Conservation (phyloP, 2,329 filamentous ascomycete genomes). For the Paecilomyces niveus region DNA sequence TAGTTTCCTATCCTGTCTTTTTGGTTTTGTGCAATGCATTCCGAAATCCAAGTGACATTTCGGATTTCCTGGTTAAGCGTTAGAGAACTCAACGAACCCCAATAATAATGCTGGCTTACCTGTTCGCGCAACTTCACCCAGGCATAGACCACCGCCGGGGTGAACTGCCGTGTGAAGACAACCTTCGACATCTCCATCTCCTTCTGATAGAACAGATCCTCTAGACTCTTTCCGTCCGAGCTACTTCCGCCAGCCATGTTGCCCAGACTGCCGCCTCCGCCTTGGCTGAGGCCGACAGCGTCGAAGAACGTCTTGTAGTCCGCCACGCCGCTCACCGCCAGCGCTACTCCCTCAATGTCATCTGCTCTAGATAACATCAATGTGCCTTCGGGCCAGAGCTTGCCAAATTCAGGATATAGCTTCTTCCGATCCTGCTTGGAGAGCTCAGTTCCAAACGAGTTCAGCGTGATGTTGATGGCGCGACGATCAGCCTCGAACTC, state of each 20-base stretch:
- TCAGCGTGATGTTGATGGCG: constrained; percentile 98
- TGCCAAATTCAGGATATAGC: constrained; percentile 87
- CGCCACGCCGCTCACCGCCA: constrained; percentile 85
- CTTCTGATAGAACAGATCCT: constrained; percentile 98
- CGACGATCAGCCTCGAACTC: constrained; percentile 95
- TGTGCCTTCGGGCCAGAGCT: constrained; percentile 87
- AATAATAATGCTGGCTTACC: constrained; percentile 48
- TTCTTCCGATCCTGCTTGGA: constrained; percentile 91
- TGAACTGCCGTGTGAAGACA: constrained; percentile 94
- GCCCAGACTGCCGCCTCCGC: constrained; percentile 65
- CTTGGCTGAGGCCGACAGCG: constrained; percentile 71
- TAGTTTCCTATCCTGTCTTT: constrained; percentile 99
- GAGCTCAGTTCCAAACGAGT: constrained; percentile 95
- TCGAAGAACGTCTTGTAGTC: constrained; percentile 98
- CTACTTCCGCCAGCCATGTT: constrained; percentile 79
- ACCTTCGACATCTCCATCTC: constrained; percentile 98
- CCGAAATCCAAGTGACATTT: constrained; percentile 98
- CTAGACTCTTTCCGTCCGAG: constrained; percentile 78
- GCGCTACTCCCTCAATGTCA: constrained; percentile 84
- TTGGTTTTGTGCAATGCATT: constrained; percentile 99
- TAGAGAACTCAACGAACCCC: not conserved
- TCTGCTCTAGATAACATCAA: constrained; percentile 92
- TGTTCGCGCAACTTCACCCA: constrained; percentile 98
- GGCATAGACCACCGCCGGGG: constrained; percentile 87
- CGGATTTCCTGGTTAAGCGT: constrained; percentile 73